These are phyloP conservation scores for Phytophthora constricta DNA, from an alignment of 352 stramenopile genomes.

Conservation along the genomic window DNA sequence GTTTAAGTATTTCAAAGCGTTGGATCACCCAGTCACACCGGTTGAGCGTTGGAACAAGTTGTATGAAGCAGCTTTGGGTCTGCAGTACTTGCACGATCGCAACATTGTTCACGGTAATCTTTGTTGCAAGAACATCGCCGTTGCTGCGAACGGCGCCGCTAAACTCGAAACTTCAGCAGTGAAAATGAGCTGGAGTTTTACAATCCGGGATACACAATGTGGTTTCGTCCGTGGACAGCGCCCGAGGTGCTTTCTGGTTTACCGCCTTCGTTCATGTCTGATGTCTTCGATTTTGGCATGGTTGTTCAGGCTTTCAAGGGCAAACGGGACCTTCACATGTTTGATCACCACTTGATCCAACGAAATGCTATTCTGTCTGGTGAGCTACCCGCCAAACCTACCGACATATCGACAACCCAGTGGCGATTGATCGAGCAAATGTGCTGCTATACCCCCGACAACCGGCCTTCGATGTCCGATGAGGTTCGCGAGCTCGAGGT, in stretches of 20 bases:
- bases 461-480: slow-evolving; percentile 3
- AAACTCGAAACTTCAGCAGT: slow-evolving; percentile 17
- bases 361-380: slow-evolving; percentile 7
- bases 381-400: slow-evolving; percentile 1
- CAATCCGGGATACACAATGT: background rate
- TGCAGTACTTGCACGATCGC: slow-evolving; percentile 38
- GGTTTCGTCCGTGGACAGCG: background rate
- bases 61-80: slow-evolving; percentile 30
- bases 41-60: slow-evolving; percentile 17
- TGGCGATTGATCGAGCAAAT: slow-evolving; percentile 16
- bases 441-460: slow-evolving; percentile 7
- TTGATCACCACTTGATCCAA: background rate
- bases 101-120: slow-evolving; percentile 28
- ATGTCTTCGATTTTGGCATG: slow-evolving; percentile 17
- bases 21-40: background rate
- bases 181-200: background rate
- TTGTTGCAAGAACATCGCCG: slow-evolving; percentile 4
- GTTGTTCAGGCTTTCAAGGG: background rate
- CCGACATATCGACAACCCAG: background rate
- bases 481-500: slow-evolving; percentile 18
- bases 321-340: background rate
- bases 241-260: slow-evolving; percentile 12
- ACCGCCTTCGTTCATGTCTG: slow-evolving; percentile 16
- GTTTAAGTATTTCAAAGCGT: slow-evolving; percentile 7
- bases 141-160: slow-evolving; percentile 15